Base-by-base conservation (phyloP, 305 asterid genomes). In the Fraxinus sp. region DNA sequence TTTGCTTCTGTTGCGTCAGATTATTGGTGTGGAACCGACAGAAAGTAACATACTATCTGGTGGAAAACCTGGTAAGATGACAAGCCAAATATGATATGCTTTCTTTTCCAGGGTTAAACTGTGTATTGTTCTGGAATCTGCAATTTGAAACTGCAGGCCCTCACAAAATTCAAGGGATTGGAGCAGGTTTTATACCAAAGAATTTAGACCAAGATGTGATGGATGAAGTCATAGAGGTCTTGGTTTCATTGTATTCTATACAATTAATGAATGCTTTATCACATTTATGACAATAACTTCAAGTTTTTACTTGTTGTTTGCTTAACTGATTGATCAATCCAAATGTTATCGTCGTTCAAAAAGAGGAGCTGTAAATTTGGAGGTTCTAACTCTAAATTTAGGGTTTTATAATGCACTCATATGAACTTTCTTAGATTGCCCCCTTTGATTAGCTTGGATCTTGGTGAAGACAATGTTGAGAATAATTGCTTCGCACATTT, bases 151-250 rank as follows among this genome's bases (percentile, higher is more conserved):
- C 80, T 92, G 97, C 98, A 97, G 98, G 98, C 91, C 99, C 99
- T 97, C 99, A 97, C 98, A 95, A 97, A 97, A 97, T 97, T 97
- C 98, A 95, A 93, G 98, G 98, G 87, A 97, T 97, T 95, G 99
- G 98, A 84, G 98, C 99, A 95, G 99, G 99, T 95, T 97, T 95
- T 91, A 90, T 95, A 76, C 99, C 98, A 83, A 90, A 93, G 89
- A 97, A 97, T 86, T 89, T 97, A 86, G 97, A 97, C 86, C 95
- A 87, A 88, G 94, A 87, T 78, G 88, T 95, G 85, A 88, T 97
- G 92, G 99, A 95, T 87, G 99, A 97, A 93, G 98, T 97, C 74
- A 93, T 97, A 84, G 97, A 90, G 97, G 99, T 95, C 26, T 84
- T 72, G 32, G 36, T 87, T 81, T 79, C 46, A 57, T 78, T 68